Evolutionary conservation across 2,329 filamentous ascomycete species (phyloP), one percentile per base, ranked within the genome.

Genomic region (Fusarium neocosmosporiellum): DNA sequence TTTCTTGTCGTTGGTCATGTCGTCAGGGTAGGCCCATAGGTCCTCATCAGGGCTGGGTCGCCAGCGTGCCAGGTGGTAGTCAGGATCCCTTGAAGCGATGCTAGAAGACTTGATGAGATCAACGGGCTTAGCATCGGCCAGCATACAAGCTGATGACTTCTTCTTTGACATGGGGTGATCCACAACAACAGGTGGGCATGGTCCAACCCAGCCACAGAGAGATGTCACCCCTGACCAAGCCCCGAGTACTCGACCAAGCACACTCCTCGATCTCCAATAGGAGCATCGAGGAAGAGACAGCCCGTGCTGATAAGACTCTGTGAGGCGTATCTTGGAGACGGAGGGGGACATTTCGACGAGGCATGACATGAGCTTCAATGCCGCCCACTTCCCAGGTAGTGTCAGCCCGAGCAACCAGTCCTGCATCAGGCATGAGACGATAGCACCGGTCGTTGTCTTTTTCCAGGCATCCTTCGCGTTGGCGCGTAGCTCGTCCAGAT

Each of bases 161-260:
- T 64, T 48, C 29, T 66, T 62, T 27, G 64, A 36, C 20, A 39
- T 27, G 18, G 66, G 39, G 7, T 54, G 57, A 29, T 65, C 57
- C 14, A 65, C 41, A 5, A 65, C 66, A 14, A 65, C 39, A 6
- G 50, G 57, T 7, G 66, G 58, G 33, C 66, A 69, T 29, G 66
- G 66, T 3, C 66, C 66, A 31, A 69, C 31, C 66, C 66, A 69
- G 3, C 66, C 66, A 37, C 63, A 66, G 1, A 59, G 41, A n/a
- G 57, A 33, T 8, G 34, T 36, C 7, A 59, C 57, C n/a, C 62
- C 62, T 24, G 53, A 43, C 62, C 53, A 59, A 27, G 62, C 53
- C 13, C 58, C 58, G 7, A 60, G 63, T 1, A 66, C 41, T 14
- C 66, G 41, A 6, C 53, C 66, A 33, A 69, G 43, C 3, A 69